These are phyloP conservation scores for Aureobasidium mangrovei DNA, from an alignment of 2,329 filamentous ascomycete species.

Conservation along the genomic window DNA sequence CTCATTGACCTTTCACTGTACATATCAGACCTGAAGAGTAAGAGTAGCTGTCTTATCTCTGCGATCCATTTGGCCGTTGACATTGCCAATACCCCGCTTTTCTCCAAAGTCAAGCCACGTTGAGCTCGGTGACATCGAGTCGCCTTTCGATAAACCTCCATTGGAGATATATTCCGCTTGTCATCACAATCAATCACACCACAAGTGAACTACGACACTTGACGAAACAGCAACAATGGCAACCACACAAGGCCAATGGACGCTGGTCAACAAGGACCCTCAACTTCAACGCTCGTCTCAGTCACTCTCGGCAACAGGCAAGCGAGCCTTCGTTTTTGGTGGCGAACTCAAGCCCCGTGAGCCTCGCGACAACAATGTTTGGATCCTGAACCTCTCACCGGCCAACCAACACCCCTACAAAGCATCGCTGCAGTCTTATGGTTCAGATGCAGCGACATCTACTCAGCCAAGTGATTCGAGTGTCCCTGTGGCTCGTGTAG, in stretches of 20 bases:
- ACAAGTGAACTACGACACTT: no score
- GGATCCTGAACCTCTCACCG: constrained; percentile 40
- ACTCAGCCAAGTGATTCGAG: constrained; percentile 35
- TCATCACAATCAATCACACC: no score
- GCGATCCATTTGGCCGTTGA: no score
- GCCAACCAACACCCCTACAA: background rate
- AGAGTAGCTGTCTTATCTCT: no score
- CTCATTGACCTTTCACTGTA: no score
- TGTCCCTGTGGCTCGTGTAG: constrained; percentile 54
- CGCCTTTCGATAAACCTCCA: no score
- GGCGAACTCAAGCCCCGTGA: constrained; percentile 60
- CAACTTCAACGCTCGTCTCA: constrained; percentile 65
- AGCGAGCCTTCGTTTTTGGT: constrained; percentile 63
- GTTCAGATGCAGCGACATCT: background rate
- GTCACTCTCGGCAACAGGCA: constrained; percentile 45
- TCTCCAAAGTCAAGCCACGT: no score
- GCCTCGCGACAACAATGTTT: constrained; percentile 64
- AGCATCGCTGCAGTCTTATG: background rate
- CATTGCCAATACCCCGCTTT: no score
- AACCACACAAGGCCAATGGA: constrained; percentile 28
- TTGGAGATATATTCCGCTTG: no score
- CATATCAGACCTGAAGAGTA: no score
- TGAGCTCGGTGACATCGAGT: no score
- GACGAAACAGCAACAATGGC: background rate
- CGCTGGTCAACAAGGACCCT: constrained; percentile 26